Conservation (phyloP, 1,284 basidiomycete species). For the Mrakiaceae sp. region DNA sequence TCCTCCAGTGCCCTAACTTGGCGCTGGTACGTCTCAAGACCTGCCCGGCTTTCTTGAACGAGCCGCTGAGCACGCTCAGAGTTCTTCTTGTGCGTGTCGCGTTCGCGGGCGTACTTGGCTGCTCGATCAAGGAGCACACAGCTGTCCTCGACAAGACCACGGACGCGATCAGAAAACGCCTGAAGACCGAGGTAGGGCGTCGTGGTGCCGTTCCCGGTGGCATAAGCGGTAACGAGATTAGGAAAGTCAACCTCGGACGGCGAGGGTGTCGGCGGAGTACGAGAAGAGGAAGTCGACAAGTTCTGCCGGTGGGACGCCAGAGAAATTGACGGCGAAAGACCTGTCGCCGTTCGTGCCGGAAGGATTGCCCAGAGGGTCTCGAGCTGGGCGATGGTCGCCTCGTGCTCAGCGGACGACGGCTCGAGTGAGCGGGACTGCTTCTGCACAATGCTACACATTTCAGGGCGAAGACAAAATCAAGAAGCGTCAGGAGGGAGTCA, state of each 20-base stretch:
- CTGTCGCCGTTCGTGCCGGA: slow-evolving; percentile 41
- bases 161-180: slow-evolving; percentile 60
- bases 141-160: slow-evolving; percentile 67
- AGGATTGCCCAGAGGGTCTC: slow-evolving; percentile 65
- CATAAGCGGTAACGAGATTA: slow-evolving; percentile 29
- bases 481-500: neutral
- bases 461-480: no score
- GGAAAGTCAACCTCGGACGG: slow-evolving; percentile 37
- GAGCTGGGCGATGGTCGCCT: slow-evolving; percentile 49
- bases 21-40: slow-evolving; percentile 72
- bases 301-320: slow-evolving; percentile 22
- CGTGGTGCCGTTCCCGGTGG: slow-evolving; percentile 25
- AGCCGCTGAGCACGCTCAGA: slow-evolving; percentile 79
- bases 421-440: neutral
- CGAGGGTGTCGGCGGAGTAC: slow-evolving; percentile 31
- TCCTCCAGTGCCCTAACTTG: slow-evolving; percentile 70
- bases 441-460: no score
- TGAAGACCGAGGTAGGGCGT: slow-evolving; percentile 41
- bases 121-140: slow-evolving; percentile 67
- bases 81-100: slow-evolving; percentile 78
- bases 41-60: slow-evolving; percentile 61
- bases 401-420: slow-evolving; percentile 2
- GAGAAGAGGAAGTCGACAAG: neutral
- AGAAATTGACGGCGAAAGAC: no score
- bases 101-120: slow-evolving; percentile 68